A percentile compares a stretch with the other conserved stretches of the same genome.
These are phyloP conservation scores for Coemansia sp. DNA, from an alignment of 192 early-diverging fungal genomes.

Conservation along the genomic window DNA sequence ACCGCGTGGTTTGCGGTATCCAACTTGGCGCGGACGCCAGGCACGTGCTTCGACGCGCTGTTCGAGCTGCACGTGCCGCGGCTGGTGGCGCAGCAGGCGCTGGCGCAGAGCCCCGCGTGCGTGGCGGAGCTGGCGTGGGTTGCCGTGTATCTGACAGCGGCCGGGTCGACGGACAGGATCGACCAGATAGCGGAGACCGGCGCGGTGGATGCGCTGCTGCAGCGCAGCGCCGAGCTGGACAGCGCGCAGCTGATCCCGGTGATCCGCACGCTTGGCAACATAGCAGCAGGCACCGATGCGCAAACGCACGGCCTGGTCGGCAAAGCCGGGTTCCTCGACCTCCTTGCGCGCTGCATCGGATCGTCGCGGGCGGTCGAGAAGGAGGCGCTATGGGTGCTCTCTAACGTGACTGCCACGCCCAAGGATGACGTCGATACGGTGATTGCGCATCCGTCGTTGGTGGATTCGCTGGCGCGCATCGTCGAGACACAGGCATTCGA, in stretches of 20 bases:
- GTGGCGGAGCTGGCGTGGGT: conserved; percentile 72
- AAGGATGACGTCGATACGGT: conserved; percentile 57
- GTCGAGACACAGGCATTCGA: conserved; percentile 67
- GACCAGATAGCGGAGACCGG: conserved; percentile 48
- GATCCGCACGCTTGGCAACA: conserved; percentile 68
- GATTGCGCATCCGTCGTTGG: conserved; percentile 57
- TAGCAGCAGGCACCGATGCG: conserved; percentile 66
- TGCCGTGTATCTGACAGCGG: conserved; percentile 63
- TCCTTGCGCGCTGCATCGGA: conserved; percentile 37
- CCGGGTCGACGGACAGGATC: conserved; percentile 53
- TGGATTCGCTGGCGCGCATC: conserved; percentile 58
- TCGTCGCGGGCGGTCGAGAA: conserved; percentile 61
- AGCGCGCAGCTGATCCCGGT: conserved; percentile 57
- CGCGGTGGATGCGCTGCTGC: conserved; percentile 29
- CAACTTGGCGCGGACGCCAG: conserved; percentile 68
- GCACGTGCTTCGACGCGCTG: conserved; percentile 57
- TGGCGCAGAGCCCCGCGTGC: conserved; percentile 35
- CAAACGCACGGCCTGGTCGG: conserved; percentile 57
- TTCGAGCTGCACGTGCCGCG: conserved; percentile 54
- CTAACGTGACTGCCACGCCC: conserved; percentile 63
- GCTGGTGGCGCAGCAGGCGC: conserved; percentile 57
- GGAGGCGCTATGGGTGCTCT: conserved; percentile 73
- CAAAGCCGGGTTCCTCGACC: conserved; percentile 55
- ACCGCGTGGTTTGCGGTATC: conserved; percentile 75
- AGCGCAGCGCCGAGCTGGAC: conserved; percentile 20